Conservation (phyloP, 2,329 filamentous ascomycete genomes). For the Conoideocrella luteorostrata region DNA sequence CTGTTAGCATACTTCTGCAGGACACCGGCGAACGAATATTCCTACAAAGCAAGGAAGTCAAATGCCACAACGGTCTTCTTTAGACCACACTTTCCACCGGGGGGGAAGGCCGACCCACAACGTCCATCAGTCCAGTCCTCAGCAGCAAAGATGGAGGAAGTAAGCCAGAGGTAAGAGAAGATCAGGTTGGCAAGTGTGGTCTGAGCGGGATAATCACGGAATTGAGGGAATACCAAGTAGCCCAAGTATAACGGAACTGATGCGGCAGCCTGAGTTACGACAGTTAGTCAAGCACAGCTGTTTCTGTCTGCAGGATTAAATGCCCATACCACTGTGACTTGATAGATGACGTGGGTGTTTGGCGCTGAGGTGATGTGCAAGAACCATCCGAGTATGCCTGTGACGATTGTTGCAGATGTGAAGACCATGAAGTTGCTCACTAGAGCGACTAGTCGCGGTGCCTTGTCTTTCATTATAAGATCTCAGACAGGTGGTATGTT, state of each 20-base stretch:
- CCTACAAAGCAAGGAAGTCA: conserved; percentile 18
- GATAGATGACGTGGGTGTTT: conserved; percentile 15
- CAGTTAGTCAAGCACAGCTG: background rate
- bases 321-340: conserved; percentile 15
- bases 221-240: conserved; percentile 12
- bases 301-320: background rate
- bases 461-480: background rate
- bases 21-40: background rate
- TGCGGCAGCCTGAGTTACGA: conserved; percentile 10
- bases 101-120: conserved; percentile 7
- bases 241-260: conserved; percentile 15
- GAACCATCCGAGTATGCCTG: conserved; percentile 16
- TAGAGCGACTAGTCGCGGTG: conserved; percentile 6
- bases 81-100: conserved; percentile 7
- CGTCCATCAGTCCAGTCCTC: conserved; percentile 15
- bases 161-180: conserved; percentile 21
- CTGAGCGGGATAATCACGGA: conserved; percentile 13
- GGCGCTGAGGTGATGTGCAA: conserved; percentile 12
- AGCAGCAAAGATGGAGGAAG: conserved; percentile 18
- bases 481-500: no score
- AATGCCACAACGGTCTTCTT: conserved; percentile 18
- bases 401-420: conserved; percentile 14
- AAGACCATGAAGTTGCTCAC: conserved; percentile 16
- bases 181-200: conserved; percentile 13
- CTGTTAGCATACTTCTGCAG: background rate